A percentile compares a stretch with the other conserved stretches of the same genome.
Conservation (phyloP, 2,329 filamentous ascomycete species). For the Tolypocladium tropicale region DNA sequence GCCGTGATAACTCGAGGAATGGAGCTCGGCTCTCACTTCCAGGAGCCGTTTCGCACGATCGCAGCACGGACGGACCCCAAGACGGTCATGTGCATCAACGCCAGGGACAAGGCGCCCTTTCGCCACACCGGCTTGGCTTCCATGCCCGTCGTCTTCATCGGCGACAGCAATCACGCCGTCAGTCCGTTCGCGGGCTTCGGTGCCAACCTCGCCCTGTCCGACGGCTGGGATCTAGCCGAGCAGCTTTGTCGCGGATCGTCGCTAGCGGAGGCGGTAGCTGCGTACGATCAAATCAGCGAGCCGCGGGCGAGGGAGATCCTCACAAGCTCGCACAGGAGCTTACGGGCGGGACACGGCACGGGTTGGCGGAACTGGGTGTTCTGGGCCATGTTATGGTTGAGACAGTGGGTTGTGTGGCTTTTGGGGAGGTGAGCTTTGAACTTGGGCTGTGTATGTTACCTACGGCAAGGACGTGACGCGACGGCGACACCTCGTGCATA, state of each 20-base stretch:
- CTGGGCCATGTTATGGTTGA: conserved; percentile 8
- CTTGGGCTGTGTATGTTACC: background rate
- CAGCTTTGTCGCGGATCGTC: conserved; percentile 19
- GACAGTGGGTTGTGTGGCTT: conserved; percentile 11
- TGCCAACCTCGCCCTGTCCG: conserved; percentile 35
- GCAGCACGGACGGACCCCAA: conserved; percentile 26
- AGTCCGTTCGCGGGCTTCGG: conserved; percentile 39
- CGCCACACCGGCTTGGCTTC: conserved; percentile 16
- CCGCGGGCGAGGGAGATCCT: conserved; percentile 20
- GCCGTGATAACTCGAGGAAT: conserved; percentile 20
- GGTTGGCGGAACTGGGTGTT: conserved; percentile 13
- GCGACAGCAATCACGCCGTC: conserved; percentile 39
- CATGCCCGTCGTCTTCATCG: conserved; percentile 31
- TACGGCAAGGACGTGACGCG: no score
- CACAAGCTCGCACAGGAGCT: conserved; percentile 10
- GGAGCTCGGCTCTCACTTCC: conserved; percentile 22
- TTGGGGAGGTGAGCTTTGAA: conserved; percentile 2
- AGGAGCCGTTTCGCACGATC: conserved; percentile 28
- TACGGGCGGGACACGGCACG: conserved; percentile 14
- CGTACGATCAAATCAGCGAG: conserved; percentile 25
- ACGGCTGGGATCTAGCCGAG: conserved; percentile 35
- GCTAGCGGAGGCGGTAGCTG: conserved; percentile 15
- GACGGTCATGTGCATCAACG: conserved; percentile 27
- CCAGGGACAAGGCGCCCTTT: conserved; percentile 34
- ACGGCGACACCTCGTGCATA: no score